Evolutionary conservation across 1,284 basidiomycete species (phyloP), one percentile per base, ranked within the genome.

Genomic region (Tranzscheliella williamsii): DNA sequence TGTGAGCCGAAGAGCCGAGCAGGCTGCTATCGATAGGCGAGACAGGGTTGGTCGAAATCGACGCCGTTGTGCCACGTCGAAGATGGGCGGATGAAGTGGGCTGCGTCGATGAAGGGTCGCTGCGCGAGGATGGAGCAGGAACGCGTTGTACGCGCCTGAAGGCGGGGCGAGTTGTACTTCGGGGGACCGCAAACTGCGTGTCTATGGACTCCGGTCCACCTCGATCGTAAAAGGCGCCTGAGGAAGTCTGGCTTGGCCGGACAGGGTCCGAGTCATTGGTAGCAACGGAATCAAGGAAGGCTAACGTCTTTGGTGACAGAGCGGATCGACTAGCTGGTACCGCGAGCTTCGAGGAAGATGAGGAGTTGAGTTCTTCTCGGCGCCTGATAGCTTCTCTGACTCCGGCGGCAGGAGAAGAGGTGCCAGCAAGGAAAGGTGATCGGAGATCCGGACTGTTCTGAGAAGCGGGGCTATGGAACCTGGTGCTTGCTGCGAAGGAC

Each of bases 1-100:
- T 55, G 20, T 46, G 35, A 7, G 42, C 64, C 11, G 61, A 60
- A 4, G 64, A 63, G 27, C 55, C 57, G 0, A 65, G 29, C n/a
- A 64, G n/a, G 43, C 65, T 67, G 48, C 56, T 58, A 29, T 67
- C 51, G 26, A 49, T 57, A 6, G 65, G 65, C 18, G 65, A 67
- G 22, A 55, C 40, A 22, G 36, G 27, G 6, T 48, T 36, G 32
- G 44, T 52, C 9, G 38, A 36, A 26, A 27, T 36, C 21, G 49
- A 49, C 1, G 51, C 41, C 5, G 27, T 39, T 8, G 55, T 52
- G 6, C 38, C 45, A 21, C 41, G 44, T 31, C 45, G 46, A 4
- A 29, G 29, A 16, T 50, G 51, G 15, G 49, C 49, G 17, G 49
- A 45, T 5, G 55, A 52, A 1, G 41, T 9, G 9, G 32, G 17